Evolutionary conservation across 1,284 basidiomycete species (phyloP).

Genomic region (Schizophyllum commune): DNA sequence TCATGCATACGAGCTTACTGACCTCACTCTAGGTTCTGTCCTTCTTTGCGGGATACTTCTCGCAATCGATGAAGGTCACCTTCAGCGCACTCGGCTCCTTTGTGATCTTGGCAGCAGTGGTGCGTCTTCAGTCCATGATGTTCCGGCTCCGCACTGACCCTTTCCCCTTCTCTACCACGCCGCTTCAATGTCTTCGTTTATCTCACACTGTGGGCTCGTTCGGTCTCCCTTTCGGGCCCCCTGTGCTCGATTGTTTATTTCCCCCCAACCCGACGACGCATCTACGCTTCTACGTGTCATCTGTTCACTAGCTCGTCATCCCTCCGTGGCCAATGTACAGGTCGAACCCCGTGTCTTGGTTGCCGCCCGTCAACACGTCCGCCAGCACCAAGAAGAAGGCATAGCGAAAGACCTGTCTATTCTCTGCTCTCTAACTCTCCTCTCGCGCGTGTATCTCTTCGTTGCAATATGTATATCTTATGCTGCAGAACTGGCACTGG

Average conservation of each 20-base stretch:
- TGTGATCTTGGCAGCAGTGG: neutral
- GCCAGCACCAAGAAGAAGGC: neutral
- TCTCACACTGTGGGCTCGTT: no score
- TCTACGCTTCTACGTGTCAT: neutral
- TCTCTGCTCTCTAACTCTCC: no score
- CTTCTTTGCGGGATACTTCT: neutral
- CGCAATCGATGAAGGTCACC: neutral
- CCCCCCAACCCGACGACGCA: neutral
- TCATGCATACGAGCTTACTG: no score
- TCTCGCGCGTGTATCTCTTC: neutral
- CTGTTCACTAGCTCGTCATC: neutral
- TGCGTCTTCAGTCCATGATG: neutral
- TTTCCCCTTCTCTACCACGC: no score
- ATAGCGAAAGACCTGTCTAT: neutral
- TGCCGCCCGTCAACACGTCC: neutral
- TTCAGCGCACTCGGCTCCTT: neutral
- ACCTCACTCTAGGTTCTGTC: neutral
- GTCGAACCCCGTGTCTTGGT: neutral
- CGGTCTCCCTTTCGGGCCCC: no score
- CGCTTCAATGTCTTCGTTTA: no score
- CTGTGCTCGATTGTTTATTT: no score
- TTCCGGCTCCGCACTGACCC: neutral
- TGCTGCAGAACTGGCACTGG: neutral
- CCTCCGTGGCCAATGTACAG: neutral
- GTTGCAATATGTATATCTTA: neutral